Conservation (phyloP, 495 filamentous ascomycete species). For the Aspergillus avenaceus region DNA sequence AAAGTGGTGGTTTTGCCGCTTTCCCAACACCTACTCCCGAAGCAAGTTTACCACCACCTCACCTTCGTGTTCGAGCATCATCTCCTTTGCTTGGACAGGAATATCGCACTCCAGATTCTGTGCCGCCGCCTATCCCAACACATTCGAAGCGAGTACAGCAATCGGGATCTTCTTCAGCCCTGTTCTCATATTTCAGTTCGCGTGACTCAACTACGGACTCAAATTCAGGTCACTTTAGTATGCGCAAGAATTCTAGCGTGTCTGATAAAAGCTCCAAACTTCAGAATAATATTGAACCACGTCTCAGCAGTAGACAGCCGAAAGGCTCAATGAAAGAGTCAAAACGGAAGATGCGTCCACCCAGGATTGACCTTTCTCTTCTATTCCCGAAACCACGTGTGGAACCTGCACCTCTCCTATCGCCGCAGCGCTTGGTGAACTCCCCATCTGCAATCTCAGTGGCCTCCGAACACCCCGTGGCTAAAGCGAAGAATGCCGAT, state of each 20-base stretch:
- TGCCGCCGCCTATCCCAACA: conserved; percentile 22
- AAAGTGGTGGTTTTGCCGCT: conserved; percentile 18
- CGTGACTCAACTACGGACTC: conserved; percentile 22
- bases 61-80: conserved; percentile 41
- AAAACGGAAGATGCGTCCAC: conserved; percentile 39
- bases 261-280: neutral
- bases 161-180: conserved; percentile 31
- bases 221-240: neutral
- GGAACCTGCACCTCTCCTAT: conserved; percentile 30
- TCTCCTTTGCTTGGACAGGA: conserved; percentile 40
- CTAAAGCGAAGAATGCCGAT: conserved; percentile 12
- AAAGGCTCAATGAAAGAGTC: conserved; percentile 29
- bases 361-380: conserved; percentile 41
- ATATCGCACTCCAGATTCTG: conserved; percentile 24
- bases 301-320: conserved; percentile 21
- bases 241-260: conserved; percentile 1
- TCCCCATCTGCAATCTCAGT: conserved; percentile 42
- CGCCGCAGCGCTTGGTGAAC: conserved; percentile 41
- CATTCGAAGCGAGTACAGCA: conserved; percentile 31
- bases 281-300: conserved; percentile 15
- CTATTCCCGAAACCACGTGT: conserved; percentile 44
- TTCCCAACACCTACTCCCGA: conserved; percentile 24
- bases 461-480: conserved; percentile 23
- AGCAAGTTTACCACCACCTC: conserved; percentile 16
- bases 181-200: conserved; percentile 36